Base-by-base conservation (phyloP, 2,329 filamentous ascomycete species). In the Coniochaeta sp. region DNA sequence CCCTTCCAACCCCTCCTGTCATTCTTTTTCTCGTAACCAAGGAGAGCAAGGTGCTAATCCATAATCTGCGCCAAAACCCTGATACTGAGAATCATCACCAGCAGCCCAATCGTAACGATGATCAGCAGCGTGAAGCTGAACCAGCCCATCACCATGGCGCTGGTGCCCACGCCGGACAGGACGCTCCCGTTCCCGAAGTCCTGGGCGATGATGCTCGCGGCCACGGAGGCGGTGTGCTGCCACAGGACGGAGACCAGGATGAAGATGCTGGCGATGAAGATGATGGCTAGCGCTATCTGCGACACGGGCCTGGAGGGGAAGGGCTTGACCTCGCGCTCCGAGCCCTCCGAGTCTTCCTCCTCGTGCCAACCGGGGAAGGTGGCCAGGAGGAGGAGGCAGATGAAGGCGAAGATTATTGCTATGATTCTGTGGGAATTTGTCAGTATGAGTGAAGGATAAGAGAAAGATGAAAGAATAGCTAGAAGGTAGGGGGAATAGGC, bases 311-410 rank as follows among this genome's bases (percentile, higher is more conserved):
- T 85, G 38, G 90, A 95, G 12, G 95, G 95, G 75, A 99, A 96
- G 8, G 91, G 91, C 77, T 96, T 96, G 72, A 96, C 89, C 76
- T 96, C 91, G 69, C 90, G 87, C 68, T 96, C 92, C 57, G 88
- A 91, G 58, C 92, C 93, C 59, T 85, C 81, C 40, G 83, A 86
- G 74, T 95, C 90, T 65, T 88, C 84, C 75, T 96, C 91, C 75
- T 96, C 91, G 75, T 98, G 93, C 91, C 95, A 99, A 64, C 93
- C 93, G 1, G 95, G 95, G 77, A 98, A 99, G 36, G 95, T 98
- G 59, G 93, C 93, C 59, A 99, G 88, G 47, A 99, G 85, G 63
- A 99, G 84, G 73, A 99, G 91, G 74, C 92, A 96, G 74, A 98
- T 83, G 77, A 98, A 98, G 67, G 95, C 93, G 70, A 99, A 92